Percentiles rank a stretch among this genome's conserved stretches.
Evolutionary conservation across 495 filamentous ascomycete species (phyloP).

Genomic region (Xylaria cubensis): DNA sequence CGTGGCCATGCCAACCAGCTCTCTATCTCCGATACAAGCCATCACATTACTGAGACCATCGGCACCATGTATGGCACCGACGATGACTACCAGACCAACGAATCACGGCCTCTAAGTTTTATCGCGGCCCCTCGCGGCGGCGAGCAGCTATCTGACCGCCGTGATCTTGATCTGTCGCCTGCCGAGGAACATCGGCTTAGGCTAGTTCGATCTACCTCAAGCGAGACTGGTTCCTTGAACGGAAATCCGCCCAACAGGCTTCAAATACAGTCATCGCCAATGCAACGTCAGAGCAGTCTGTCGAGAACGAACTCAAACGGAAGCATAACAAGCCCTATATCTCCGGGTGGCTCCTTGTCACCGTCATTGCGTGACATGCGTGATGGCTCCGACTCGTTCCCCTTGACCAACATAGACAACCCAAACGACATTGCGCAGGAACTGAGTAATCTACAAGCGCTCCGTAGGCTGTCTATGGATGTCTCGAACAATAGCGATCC

Average conservation of each 20-base stretch:
- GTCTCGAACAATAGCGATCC: slow-evolving; percentile 89
- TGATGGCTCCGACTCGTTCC: slow-evolving; percentile 76
- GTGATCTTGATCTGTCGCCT: slow-evolving; percentile 32
- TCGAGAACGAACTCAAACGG: slow-evolving; percentile 55
- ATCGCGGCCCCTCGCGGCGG: slow-evolving; percentile 49
- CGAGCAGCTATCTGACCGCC: slow-evolving; percentile 42
- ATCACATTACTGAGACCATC: slow-evolving; percentile 98
- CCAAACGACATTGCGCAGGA: slow-evolving; percentile 94
- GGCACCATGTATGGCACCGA: slow-evolving; percentile 93
- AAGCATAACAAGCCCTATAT: slow-evolving; percentile 45
- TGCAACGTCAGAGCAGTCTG: slow-evolving; percentile 51
- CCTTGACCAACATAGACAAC: slow-evolving; percentile 89
- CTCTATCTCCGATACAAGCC: slow-evolving; percentile 69
- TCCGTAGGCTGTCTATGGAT: slow-evolving; percentile 98
- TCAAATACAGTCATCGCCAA: slow-evolving; percentile 50
- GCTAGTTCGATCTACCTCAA: slow-evolving; percentile 52
- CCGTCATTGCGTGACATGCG: slow-evolving; percentile 63
- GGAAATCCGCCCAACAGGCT: slow-evolving; percentile 43
- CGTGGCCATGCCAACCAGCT: slow-evolving; percentile 62
- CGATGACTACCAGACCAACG: slow-evolving; percentile 60
- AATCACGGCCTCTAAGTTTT: slow-evolving; percentile 55
- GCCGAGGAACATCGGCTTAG: slow-evolving; percentile 46
- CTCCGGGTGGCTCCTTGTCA: slow-evolving; percentile 44
- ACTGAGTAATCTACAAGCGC: slow-evolving; percentile 90
- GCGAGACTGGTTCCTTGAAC: slow-evolving; percentile 41